Conservation (phyloP, 257 asterid species). For the Phtheirospermum japonicum region DNA sequence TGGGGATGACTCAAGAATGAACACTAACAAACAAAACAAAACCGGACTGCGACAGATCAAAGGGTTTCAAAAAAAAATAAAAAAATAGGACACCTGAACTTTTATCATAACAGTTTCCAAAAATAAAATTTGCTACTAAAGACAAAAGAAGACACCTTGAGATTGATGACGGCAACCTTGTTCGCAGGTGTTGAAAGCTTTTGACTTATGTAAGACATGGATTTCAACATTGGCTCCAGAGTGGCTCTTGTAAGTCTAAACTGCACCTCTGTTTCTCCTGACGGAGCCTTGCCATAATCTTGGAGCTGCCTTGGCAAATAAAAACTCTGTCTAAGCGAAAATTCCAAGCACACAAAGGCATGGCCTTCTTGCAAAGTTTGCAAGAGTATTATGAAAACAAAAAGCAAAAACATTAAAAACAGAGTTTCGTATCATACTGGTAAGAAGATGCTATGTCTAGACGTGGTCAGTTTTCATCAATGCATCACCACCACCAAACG, state of each 20-base stretch:
- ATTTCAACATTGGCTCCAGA: constrained; percentile 78
- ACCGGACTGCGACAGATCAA: constrained; percentile 23
- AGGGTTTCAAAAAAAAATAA: constrained; percentile 14
- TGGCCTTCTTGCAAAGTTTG: constrained; percentile 20
- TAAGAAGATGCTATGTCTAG: constrained; percentile 8
- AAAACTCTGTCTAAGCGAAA: constrained; percentile 33
- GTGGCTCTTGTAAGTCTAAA: constrained; percentile 71
- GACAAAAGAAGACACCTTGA: constrained; percentile 48
- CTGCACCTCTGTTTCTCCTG: constrained; percentile 73
- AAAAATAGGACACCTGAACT: background rate
- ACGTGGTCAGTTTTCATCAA: constrained; percentile 1
- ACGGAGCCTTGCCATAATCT: constrained; percentile 63
- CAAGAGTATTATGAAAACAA: constrained; percentile 8
- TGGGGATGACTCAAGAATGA: background rate
- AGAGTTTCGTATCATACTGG: background rate
- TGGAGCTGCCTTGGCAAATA: constrained; percentile 65
- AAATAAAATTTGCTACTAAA: constrained; percentile 12
- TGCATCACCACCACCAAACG: constrained; percentile 20
- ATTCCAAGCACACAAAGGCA: background rate
- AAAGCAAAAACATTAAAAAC: background rate
- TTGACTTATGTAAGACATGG: constrained; percentile 73
- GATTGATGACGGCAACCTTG: constrained; percentile 76
- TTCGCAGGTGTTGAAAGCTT: constrained; percentile 69
- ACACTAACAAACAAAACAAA: constrained; percentile 11
- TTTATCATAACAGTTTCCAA: background rate